Percentiles rank a stretch among this genome's conserved stretches.
These are phyloP conservation scores for Lasiodiplodia citricola DNA, from an alignment of 2,329 filamentous ascomycete species.

Conservation along the genomic window DNA sequence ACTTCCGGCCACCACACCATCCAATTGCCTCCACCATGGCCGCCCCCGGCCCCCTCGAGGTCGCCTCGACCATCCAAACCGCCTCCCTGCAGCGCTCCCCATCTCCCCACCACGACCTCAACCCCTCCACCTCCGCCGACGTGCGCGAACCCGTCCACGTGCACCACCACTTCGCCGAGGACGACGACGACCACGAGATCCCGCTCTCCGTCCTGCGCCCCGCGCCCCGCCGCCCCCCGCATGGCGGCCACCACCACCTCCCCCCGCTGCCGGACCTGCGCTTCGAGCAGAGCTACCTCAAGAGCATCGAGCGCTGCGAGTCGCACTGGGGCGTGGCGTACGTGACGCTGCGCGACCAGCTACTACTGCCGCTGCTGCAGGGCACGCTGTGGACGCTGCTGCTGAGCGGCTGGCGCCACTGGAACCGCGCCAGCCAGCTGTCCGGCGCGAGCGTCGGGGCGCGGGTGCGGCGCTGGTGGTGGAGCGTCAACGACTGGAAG, in stretches of 20 bases:
- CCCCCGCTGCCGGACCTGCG: conserved; percentile 81
- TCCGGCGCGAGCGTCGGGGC: conserved; percentile 79
- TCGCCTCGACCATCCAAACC: conserved; percentile 81
- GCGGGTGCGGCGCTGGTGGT: conserved; percentile 89
- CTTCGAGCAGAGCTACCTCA: conserved; percentile 97
- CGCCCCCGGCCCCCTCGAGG: conserved; percentile 64
- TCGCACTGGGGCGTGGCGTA: conserved; percentile 78
- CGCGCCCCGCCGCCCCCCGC: conserved; percentile 54
- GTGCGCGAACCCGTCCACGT: conserved; percentile 65
- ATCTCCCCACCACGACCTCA: conserved; percentile 75
- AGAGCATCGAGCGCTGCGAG: conserved; percentile 81
- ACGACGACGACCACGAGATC: conserved; percentile 69
- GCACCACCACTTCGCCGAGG: conserved; percentile 48
- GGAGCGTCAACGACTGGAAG: conserved; percentile 87
- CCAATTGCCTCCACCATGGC: conserved; percentile 53
- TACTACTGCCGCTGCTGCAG: conserved; percentile 85
- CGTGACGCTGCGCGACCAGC: conserved; percentile 90
- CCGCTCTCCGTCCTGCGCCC: conserved; percentile 68
- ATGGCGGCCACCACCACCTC: conserved; percentile 54
- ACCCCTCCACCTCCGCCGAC: conserved; percentile 77
- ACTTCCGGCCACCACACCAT: not conserved
- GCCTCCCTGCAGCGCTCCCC: conserved; percentile 77
- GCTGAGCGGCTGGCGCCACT: conserved; percentile 85
- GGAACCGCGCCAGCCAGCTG: conserved; percentile 80
- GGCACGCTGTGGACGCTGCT: conserved; percentile 87